phyloP scores from a whole-genome alignment of 2,329 filamentous ascomycete genomes.

The Diaporthe citri region DNA sequence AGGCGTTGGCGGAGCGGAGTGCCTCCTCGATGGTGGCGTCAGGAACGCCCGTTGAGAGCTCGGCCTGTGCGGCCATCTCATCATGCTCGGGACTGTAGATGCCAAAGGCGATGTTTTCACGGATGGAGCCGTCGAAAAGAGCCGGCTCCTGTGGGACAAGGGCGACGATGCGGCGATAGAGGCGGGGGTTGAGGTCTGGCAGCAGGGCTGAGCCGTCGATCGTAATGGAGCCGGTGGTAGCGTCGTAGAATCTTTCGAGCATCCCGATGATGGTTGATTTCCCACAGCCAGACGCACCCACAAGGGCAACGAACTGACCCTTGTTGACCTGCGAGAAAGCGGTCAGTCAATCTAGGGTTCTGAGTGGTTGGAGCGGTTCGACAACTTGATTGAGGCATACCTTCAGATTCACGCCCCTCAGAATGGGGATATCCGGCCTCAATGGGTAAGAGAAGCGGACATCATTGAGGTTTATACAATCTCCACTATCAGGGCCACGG shows the following conservation, averaged over 20 bases:
- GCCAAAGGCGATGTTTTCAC: conserved; percentile 50
- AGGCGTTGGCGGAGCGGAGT: conserved; percentile 47
- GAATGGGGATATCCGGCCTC: background rate
- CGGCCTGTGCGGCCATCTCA: background rate
- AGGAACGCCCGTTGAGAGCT: conserved; percentile 29
- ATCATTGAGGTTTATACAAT: background rate
- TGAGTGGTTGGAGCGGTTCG: background rate
- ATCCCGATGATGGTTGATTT: conserved; percentile 63
- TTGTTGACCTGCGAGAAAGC: background rate
- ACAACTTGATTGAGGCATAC: background rate
- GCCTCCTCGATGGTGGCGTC: conserved; percentile 46
- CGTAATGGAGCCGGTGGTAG: conserved; percentile 64
- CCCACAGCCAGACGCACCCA: conserved; percentile 48
- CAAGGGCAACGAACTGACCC: conserved; percentile 48
- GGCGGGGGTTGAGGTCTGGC: conserved; percentile 62
- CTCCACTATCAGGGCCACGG: background rate
- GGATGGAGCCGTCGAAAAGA: conserved; percentile 64
- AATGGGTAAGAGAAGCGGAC: conserved; percentile 3
- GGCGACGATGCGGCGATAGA: conserved; percentile 62
- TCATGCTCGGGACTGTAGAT: conserved; percentile 41
- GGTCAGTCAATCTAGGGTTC: background rate
- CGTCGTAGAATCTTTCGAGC: conserved; percentile 56
- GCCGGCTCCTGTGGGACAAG: conserved; percentile 70
- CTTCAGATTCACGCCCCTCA: background rate
- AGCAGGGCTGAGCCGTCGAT: conserved; percentile 69